Conservation (phyloP, 2,329 filamentous ascomycete species). For the Ceratocystis cacaofunesta region DNA sequence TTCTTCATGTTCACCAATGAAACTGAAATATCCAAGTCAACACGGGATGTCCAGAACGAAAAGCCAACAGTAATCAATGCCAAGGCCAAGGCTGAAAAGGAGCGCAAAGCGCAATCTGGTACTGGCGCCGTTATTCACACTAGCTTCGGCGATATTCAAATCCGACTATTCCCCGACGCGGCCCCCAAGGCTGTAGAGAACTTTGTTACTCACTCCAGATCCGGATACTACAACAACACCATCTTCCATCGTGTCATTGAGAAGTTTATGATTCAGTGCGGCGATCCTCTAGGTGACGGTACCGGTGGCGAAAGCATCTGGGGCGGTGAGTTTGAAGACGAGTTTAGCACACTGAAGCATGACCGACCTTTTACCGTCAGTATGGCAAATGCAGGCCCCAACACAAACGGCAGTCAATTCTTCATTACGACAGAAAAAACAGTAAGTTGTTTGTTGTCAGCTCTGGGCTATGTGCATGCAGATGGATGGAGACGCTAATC, state of each 20-base stretch:
- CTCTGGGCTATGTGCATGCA: neutral
- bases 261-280: constrained; percentile 93
- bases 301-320: constrained; percentile 86
- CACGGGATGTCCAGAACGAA: constrained; percentile 88
- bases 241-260: constrained; percentile 95
- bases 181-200: constrained; percentile 95
- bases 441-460: constrained; percentile 36
- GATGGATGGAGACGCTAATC: constrained; percentile 2
- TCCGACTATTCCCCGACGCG: constrained; percentile 82
- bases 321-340: constrained; percentile 84
- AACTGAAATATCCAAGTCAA: constrained; percentile 63
- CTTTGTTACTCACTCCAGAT: constrained; percentile 80
- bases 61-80: constrained; percentile 46
- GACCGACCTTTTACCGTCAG: constrained; percentile 93
- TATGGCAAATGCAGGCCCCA: constrained; percentile 94
- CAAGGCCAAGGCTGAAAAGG: constrained; percentile 34
- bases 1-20: constrained; percentile 99
- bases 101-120: constrained; percentile 56
- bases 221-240: constrained; percentile 91
- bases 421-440: constrained; percentile 98
- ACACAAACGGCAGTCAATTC: constrained; percentile 93
- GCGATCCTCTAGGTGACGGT: constrained; percentile 75
- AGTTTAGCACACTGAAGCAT: constrained; percentile 80
- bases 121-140: constrained; percentile 79
- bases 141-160: constrained; percentile 81